A percentile compares a stretch with the other conserved stretches of the same genome.
phyloP scores from a whole-genome alignment of 352 stramenopile species.

The Pythium dissotocum region DNA sequence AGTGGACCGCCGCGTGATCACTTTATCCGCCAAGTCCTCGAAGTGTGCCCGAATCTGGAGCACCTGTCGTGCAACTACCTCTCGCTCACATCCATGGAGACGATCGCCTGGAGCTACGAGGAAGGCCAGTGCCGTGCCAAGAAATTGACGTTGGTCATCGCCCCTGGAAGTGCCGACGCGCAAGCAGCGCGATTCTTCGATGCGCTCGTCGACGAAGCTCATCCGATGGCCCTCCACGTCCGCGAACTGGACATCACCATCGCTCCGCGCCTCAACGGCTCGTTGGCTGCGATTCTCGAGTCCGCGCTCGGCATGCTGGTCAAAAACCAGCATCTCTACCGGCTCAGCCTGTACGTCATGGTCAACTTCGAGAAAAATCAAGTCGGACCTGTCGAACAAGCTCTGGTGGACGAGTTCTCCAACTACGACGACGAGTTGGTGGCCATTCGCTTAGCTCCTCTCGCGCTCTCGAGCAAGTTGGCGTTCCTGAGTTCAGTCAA shows the following conservation, averaged over 20 bases:
- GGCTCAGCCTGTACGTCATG: background rate
- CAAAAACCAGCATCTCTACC: background rate
- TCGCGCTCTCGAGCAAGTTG: background rate
- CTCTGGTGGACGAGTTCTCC: background rate
- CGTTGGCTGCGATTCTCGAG: background rate
- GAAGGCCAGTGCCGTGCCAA: background rate
- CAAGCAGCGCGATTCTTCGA: background rate
- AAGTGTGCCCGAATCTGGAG: background rate
- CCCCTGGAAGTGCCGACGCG: background rate
- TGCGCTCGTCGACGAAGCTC: background rate
- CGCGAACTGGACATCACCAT: background rate
- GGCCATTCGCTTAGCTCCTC: background rate
- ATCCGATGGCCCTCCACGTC: background rate
- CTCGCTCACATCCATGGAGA: background rate
- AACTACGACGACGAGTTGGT: background rate
- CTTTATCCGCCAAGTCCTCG: background rate
- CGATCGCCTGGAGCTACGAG: background rate
- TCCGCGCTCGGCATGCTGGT: background rate
- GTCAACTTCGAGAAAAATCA: background rate
- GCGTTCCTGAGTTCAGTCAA: background rate
- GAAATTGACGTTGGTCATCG: background rate
- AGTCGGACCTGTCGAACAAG: background rate
- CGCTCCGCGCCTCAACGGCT: no score
- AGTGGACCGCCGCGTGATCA: background rate
- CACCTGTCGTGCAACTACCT: background rate